These are phyloP conservation scores for Scheffersomyces coipomensis DNA, from an alignment of 805 yeast species.

Conservation along the genomic window DNA sequence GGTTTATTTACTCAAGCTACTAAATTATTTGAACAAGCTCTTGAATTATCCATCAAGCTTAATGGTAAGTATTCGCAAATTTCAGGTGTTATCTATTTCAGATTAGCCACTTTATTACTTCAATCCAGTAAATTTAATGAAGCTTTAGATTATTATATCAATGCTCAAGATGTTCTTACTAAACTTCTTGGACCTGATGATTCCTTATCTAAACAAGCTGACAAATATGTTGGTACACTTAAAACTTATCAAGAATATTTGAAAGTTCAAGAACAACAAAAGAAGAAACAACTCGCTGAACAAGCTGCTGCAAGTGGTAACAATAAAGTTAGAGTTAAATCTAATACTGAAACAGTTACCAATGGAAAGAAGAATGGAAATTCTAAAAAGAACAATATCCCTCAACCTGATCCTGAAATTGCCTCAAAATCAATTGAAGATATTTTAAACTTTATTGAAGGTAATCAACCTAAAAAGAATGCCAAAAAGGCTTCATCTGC, in stretches of 20 bases:
- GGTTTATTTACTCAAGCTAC: conserved; percentile 49
- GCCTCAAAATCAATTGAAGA: conserved; percentile 71
- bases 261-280: conserved; percentile 35
- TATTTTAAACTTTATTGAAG: conserved; percentile 69
- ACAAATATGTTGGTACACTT: conserved; percentile 61
- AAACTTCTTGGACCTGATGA: conserved; percentile 66
- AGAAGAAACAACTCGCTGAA: conserved; percentile 19
- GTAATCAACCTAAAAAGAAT: conserved; percentile 21
- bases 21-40: conserved; percentile 52
- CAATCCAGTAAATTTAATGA: conserved; percentile 49
- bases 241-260: conserved; percentile 45
- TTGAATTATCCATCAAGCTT: conserved; percentile 46
- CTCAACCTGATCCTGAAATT: conserved; percentile 48
- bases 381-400: conserved; percentile 13
- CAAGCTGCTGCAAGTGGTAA: conserved; percentile 21
- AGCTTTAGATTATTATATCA: conserved; percentile 55
- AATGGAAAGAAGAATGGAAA: conserved; percentile 11
- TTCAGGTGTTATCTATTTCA: conserved; percentile 66
- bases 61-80: conserved; percentile 62
- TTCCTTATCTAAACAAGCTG: conserved; percentile 62
- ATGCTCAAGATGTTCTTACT: conserved; percentile 57
- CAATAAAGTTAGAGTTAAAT: conserved; percentile 16
- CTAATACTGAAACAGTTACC: conserved; percentile 7
- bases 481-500: background rate
- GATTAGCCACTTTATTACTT: conserved; percentile 50